Percentiles rank a stretch among this genome's conserved stretches.
Conservation (phyloP, 2,329 filamentous ascomycete genomes). For the Ophiostoma ips region DNA sequence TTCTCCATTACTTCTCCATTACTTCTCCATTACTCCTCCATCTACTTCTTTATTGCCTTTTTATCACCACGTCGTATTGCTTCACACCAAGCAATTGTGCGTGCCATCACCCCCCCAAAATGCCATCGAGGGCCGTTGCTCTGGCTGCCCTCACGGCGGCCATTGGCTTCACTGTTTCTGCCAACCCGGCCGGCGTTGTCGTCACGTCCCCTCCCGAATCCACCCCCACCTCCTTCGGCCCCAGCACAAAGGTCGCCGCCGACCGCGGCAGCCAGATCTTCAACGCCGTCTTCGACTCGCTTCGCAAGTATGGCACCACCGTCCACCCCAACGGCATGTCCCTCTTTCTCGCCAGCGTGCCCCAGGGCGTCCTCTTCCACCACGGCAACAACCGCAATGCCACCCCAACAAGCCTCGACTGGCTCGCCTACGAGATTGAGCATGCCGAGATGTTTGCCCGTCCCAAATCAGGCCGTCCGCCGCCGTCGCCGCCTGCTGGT, state of each 20-base stretch:
- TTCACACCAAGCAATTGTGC: too few species aligned
- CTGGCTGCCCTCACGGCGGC: neutral
- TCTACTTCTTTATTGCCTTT: too few species aligned
- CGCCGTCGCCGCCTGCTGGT: neutral
- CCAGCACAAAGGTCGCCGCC: constrained; percentile 6
- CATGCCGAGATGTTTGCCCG: constrained; percentile 54
- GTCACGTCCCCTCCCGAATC: neutral
- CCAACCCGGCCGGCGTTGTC: neutral
- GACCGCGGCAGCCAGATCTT: constrained; percentile 35
- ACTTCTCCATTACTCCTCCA: too few species aligned
- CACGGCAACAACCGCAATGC: constrained; percentile 41
- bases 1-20: too few species aligned
- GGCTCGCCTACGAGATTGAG: constrained; percentile 66
- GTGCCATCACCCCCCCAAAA: neutral
- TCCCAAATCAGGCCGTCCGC: neutral
- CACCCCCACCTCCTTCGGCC: neutral
- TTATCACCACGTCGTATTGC: too few species aligned
- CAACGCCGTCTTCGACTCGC: constrained; percentile 29
- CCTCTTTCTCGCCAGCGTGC: constrained; percentile 51
- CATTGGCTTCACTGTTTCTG: neutral
- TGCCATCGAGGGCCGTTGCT: constrained; percentile 1
- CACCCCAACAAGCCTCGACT: constrained; percentile 40
- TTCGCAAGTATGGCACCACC: constrained; percentile 57
- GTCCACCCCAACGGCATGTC: constrained; percentile 64
- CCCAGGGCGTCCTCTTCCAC: constrained; percentile 50